phyloP scores from a whole-genome alignment of 306 rosid genomes.

The Sechiopsis laciniata region DNA sequence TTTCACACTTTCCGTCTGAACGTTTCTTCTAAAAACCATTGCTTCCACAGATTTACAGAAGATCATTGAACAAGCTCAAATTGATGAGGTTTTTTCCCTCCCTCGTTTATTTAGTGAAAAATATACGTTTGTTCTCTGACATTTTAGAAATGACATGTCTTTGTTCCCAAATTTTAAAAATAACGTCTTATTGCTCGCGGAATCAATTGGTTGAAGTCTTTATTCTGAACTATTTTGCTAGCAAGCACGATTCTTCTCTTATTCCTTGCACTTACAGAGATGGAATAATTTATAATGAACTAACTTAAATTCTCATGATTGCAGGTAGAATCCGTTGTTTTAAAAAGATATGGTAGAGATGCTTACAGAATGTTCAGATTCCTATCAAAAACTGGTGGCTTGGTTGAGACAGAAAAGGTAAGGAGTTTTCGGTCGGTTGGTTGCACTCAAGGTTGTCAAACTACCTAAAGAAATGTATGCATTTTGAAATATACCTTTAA shows the following conservation, averaged over 20 bases:
- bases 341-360: conserved; percentile 71
- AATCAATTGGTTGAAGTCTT: neutral
- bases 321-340: conserved; percentile 79
- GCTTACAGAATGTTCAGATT: conserved; percentile 79
- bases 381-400: conserved; percentile 45
- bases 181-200: neutral
- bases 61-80: conserved; percentile 57
- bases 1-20: conserved; percentile 12
- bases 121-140: neutral
- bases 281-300: conserved; percentile 24
- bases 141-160: neutral
- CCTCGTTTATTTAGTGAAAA: conserved; percentile 7
- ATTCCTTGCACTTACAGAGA: neutral
- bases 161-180: neutral
- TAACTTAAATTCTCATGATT: conserved; percentile 18
- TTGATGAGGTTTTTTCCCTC: conserved; percentile 56
- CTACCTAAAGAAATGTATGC: neutral
- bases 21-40: neutral
- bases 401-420: conserved; percentile 73
- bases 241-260: neutral
- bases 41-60: conserved; percentile 55
- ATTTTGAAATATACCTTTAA: neutral
- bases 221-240: neutral
- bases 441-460: neutral
- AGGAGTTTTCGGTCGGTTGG: conserved; percentile 1